Base-by-base conservation (phyloP, 179 eudicot genomes). In the Actinidia arguta region DNA sequence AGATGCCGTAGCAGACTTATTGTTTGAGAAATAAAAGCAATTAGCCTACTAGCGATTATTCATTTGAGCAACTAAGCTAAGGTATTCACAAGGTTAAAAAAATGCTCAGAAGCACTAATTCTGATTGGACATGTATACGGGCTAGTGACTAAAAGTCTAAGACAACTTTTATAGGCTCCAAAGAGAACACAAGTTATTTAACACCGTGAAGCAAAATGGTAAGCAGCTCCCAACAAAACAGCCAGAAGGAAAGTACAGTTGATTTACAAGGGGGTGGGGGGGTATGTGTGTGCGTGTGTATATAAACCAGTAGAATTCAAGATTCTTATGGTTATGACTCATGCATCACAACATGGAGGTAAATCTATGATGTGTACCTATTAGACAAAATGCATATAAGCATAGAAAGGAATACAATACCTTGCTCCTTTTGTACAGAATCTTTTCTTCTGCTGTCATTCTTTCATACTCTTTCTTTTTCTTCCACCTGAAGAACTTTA, bases 391-490 rank as follows among this genome's bases (percentile, higher is more conserved):
- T 4, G 27, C 12, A 50, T 27, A 48, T 14, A 78, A 48, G 48
- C 48, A 78, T n/a, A 25, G n/a, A 27, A 61, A 76, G 66, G 58
- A 62, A 25, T 70, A 59, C 58, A 70, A 80, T 74, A 95, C 99
- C 98, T 95, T 95, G 47, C 84, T 88, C 87, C 95, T 79, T 79
- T 89, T 97, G 84, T 80, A 93, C 73, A 95, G 83, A 70, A 93
- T 85, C 86, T 89, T 92, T 76, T 97, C 99, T 86, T 97, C 98
- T 12, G 86, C 82, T 0, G 99, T 92, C 98, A 97, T 97, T 79
- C 95, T 90, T 82, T 92, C 83, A 69, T 80, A 89, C 46, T 90
- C 98, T 83, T 90, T 95, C 91, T 95, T 97, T 90, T 97, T 97
- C 88, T 92, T 93, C 73, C 74, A 95, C 83, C 98, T 91, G 80